A percentile compares a stretch with the other conserved stretches of the same genome.
These are phyloP conservation scores for Candida qinlingensis DNA, from an alignment of 805 yeast species.

Conservation along the genomic window DNA sequence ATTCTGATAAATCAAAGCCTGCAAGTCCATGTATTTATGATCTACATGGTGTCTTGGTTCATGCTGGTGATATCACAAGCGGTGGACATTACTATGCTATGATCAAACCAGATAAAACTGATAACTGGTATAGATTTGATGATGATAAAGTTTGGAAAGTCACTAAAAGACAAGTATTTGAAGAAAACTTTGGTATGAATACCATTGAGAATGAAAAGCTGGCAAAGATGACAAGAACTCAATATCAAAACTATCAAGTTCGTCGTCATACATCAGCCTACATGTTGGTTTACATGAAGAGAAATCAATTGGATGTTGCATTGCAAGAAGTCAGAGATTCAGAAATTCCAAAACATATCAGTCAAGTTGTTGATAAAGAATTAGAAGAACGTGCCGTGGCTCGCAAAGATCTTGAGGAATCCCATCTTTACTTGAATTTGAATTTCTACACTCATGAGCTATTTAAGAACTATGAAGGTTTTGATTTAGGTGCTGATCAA, in stretches of 20 bases:
- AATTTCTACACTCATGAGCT: slow-evolving; percentile 49
- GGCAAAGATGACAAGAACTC: slow-evolving; percentile 47
- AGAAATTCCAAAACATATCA: slow-evolving; percentile 65
- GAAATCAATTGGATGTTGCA: slow-evolving; percentile 49
- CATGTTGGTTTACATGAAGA: slow-evolving; percentile 89
- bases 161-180: slow-evolving; percentile 78
- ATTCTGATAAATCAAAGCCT: slow-evolving; percentile 31
- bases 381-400: slow-evolving; percentile 46
- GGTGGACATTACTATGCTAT: slow-evolving; percentile 98
- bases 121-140: slow-evolving; percentile 86
- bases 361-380: slow-evolving; percentile 60
- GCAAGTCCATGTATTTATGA: slow-evolving; percentile 68
- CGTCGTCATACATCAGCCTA: slow-evolving; percentile 92
- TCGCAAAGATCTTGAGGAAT: slow-evolving; percentile 64
- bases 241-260: slow-evolving; percentile 58
- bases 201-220: slow-evolving; percentile 44
- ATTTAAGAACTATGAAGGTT: slow-evolving; percentile 60
- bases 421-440: slow-evolving; percentile 55
- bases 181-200: slow-evolving; percentile 87
- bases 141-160: slow-evolving; percentile 93
- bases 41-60: slow-evolving; percentile 91
- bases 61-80: slow-evolving; percentile 90
- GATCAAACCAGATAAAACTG: slow-evolving; percentile 70
- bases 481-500: slow-evolving; percentile 71
- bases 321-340: slow-evolving; percentile 51